Percentiles rank a stretch among this genome's conserved stretches.
phyloP scores from a whole-genome alignment of 2,329 filamentous ascomycete species.

The Monilinia fructicola region DNA sequence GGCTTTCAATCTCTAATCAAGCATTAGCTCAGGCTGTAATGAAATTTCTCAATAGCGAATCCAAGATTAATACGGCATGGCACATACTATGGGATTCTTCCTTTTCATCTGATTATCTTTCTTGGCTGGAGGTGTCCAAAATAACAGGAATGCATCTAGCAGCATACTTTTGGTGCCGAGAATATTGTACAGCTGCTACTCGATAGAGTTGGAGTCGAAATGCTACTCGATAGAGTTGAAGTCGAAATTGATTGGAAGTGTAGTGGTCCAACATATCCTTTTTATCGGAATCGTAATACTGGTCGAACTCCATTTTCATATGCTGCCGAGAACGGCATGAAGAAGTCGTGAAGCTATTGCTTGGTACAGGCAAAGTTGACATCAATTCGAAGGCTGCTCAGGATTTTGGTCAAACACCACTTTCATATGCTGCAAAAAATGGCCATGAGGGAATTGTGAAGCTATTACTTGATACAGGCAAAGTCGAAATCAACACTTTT shows the following conservation, averaged over 20 bases:
- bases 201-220: not conserved
- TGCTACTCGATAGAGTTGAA: not conserved
- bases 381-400: not conserved
- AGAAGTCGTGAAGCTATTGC: too few species aligned
- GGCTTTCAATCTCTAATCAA: not conserved
- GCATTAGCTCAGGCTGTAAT: fast-evolving
- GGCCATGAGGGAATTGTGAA: not conserved
- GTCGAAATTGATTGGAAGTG: not conserved
- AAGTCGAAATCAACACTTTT: too few species aligned
- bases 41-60: not conserved
- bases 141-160: conserved; percentile 5
- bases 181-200: not conserved
- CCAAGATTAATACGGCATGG: not conserved
- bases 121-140: too few species aligned
- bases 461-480: too few species aligned
- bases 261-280: too few species aligned
- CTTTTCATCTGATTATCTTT: too few species aligned
- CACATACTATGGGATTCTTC: not conserved
- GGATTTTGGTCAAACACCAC: too few species aligned
- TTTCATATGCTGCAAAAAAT: fast-evolving
- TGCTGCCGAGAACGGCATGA: too few species aligned
- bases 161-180: conserved; percentile 10
- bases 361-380: too few species aligned
- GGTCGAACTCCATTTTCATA: too few species aligned
- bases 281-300: too few species aligned